Evolutionary conservation across 1,284 basidiomycete genomes (phyloP), one percentile per base, ranked within the genome.

Genomic region (Hortiboletus rubellus): DNA sequence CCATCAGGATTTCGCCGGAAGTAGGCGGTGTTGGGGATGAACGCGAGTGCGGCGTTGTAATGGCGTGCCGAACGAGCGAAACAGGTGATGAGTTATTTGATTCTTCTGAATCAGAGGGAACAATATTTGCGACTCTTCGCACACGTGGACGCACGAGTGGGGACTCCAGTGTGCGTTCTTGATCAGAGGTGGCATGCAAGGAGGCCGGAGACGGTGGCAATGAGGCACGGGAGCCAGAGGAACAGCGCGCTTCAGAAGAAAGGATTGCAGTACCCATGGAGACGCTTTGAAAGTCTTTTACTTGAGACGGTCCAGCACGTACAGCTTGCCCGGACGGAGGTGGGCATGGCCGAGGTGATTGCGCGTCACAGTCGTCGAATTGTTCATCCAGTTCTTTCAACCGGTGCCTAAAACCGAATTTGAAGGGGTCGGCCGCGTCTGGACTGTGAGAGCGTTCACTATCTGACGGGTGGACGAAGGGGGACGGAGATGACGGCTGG

Each of bases 21-120:
- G 72, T 71, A 45, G 71, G 67, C 1, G 72, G 69, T 15, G 72
- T 71, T 40, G 72, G 66, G 3, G 72, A 74, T 45, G 70, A 71
- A 45, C 59, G 69, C 14, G 61, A 54, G 37, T 63, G 59, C 7
- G 69, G 70, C 14, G 72, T 71, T 17, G 69, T 68, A 14, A 74
- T 71, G 47, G 46, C 51, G 55, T 74, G 70, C 1, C 60, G 66
- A 37, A 61, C 36, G 27, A 71, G 69, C 15, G 72, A 73, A 44
- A 59, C 50, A 38, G 65, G 67, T 15, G 69, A 69, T 5, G 70
- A 71, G 3, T 59, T 60, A 14, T 50, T 59, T 38, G 51, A 54
- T n/a, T 47, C 58, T 24, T 61, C 72, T 10, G 66, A 71, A 45
- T 70, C 71, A 42, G 60, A 62, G 24, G n/a, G 47, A 48, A 57